phyloP scores from a whole-genome alignment of 2,329 filamentous ascomycete species.

The Microdochium nivale region DNA sequence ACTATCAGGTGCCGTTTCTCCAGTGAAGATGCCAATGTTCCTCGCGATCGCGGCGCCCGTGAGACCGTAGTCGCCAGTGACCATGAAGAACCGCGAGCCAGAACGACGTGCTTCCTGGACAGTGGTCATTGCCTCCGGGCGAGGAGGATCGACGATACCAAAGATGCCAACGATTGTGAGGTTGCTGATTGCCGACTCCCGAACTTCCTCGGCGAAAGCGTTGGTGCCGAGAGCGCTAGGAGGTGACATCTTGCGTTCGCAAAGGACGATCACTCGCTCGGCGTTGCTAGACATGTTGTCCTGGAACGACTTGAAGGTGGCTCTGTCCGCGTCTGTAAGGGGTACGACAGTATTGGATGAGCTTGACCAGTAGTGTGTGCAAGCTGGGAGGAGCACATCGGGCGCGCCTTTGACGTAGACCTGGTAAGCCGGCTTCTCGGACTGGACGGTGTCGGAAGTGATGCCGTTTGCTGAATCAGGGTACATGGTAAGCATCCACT shows the following conservation, averaged over 20 bases:
- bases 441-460: conserved; percentile 36
- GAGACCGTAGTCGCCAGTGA: conserved; percentile 33
- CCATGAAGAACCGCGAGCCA: conserved; percentile 37
- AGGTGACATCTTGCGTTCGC: conserved; percentile 25
- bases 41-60: conserved; percentile 18
- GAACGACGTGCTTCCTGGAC: conserved; percentile 32
- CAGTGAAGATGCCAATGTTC: conserved; percentile 23
- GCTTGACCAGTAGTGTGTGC: conserved; percentile 25
- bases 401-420: conserved; percentile 45
- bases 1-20: conserved; percentile 27
- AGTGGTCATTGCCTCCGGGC: conserved; percentile 31
- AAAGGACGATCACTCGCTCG: conserved; percentile 33
- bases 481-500: conserved; percentile 37
- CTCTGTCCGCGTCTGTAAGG: conserved; percentile 22
- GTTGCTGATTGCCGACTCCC: conserved; percentile 26
- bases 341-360: conserved; percentile 20
- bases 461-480: conserved; percentile 35
- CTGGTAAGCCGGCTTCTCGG: conserved; percentile 25
- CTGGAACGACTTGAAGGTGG: conserved; percentile 25
- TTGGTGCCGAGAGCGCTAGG: conserved; percentile 25
- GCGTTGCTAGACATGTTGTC: conserved; percentile 30
- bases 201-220: conserved; percentile 40
- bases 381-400: conserved; percentile 34
- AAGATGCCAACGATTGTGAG: conserved; percentile 43
- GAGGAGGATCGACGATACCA: conserved; percentile 38